These are phyloP conservation scores for Chaetoscypha palmicola DNA, from an alignment of 2,329 filamentous ascomycete species.

Conservation along the genomic window DNA sequence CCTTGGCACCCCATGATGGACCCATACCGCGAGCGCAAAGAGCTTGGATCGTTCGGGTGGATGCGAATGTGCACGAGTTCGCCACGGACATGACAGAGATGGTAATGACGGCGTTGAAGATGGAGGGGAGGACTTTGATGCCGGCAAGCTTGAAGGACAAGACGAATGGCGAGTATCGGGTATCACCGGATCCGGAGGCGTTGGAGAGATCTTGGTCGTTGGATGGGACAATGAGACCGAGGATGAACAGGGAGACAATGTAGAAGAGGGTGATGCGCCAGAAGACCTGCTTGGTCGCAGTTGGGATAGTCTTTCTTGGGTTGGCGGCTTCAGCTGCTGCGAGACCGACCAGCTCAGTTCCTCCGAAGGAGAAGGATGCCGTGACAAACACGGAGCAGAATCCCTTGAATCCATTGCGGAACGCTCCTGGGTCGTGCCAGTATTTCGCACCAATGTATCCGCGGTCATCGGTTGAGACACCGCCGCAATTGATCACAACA, in stretches of 20 bases:
- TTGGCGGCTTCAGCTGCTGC: conserved; percentile 72
- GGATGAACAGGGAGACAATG: conserved; percentile 70
- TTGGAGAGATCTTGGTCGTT: conserved; percentile 53
- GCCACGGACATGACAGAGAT: conserved; percentile 85
- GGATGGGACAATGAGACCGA: conserved; percentile 78
- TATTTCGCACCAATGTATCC: conserved; percentile 55
- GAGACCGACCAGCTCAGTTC: conserved; percentile 69
- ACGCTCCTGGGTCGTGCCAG: conserved; percentile 77
- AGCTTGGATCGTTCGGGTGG: conserved; percentile 81
- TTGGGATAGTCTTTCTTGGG: conserved; percentile 72
- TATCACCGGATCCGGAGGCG: conserved; percentile 49
- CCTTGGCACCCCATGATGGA: conserved; percentile 67
- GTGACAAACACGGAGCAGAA: conserved; percentile 72
- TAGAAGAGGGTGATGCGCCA: conserved; percentile 89
- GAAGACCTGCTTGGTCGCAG: conserved; percentile 87
- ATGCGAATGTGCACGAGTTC: conserved; percentile 87
- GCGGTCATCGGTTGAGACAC: conserved; percentile 39
- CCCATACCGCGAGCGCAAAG: conserved; percentile 83
- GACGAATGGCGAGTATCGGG: conserved; percentile 76
- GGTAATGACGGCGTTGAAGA: conserved; percentile 93
- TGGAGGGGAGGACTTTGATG: conserved; percentile 71
- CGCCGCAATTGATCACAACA: conserved; percentile 21
- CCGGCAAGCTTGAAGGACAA: conserved; percentile 82
- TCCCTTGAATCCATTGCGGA: conserved; percentile 77
- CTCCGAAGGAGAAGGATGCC: conserved; percentile 68